Percentiles rank a stretch among this genome's conserved stretches.
phyloP scores from a whole-genome alignment of 371 early-diverging fungal genomes.

The Syncephalastrum contaminatum region DNA sequence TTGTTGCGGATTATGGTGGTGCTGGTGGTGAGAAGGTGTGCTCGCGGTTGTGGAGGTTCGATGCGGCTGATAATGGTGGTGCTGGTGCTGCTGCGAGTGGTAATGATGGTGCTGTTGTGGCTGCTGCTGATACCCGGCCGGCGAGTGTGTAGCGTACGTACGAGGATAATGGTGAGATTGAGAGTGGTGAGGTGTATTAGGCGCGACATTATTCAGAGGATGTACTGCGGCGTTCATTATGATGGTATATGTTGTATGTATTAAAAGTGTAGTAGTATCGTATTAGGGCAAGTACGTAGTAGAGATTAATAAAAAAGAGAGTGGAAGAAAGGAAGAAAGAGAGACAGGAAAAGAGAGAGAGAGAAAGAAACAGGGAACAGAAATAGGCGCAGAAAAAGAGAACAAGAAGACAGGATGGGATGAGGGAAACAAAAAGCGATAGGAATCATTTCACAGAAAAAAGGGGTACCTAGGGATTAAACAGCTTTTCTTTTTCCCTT shows the following conservation, averaged over 20 bases:
- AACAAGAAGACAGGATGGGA: slow-evolving; percentile 3
- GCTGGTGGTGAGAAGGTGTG: slow-evolving; percentile 4
- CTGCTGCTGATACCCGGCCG: no score
- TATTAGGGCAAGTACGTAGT: slow-evolving; percentile 2
- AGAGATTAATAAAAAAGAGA: slow-evolving; percentile 14
- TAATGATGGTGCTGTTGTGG: slow-evolving; percentile 1
- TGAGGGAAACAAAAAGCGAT: not conserved
- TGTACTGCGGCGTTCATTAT: slow-evolving; percentile 13
- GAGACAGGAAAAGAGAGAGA: slow-evolving; percentile 8
- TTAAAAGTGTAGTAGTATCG: slow-evolving; percentile 2
- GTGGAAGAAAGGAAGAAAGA: slow-evolving; percentile 4
- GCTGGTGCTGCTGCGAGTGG: slow-evolving; percentile 5
- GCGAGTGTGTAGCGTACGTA: no score
- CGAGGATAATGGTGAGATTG: not conserved
- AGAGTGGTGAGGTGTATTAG: slow-evolving; percentile 1
- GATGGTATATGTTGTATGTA: slow-evolving; percentile 3
- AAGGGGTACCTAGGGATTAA: not conserved
- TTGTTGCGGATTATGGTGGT: slow-evolving; percentile 17
- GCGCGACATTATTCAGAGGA: slow-evolving; percentile 3
- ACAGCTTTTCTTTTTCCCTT: no score
- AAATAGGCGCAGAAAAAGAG: slow-evolving; percentile 5
- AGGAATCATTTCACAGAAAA: slow-evolving; percentile 3
- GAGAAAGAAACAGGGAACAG: slow-evolving; percentile 12
- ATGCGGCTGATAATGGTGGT: slow-evolving; percentile 4
- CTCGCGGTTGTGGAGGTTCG: no score